These are phyloP conservation scores for Solanum piurae DNA, from an alignment of 257 asterid species.

Conservation along the genomic window DNA sequence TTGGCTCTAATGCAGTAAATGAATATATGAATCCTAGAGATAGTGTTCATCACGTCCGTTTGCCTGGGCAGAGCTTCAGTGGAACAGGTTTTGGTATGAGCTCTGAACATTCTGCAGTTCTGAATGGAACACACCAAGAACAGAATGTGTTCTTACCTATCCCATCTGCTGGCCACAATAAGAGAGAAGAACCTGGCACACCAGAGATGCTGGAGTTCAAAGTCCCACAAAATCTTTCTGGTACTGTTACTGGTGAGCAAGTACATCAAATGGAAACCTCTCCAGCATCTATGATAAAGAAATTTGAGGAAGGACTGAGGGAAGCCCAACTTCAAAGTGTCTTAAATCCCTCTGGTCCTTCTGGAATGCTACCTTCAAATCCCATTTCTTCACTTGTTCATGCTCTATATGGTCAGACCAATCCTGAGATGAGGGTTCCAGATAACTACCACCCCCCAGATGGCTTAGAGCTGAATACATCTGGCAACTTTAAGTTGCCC, in stretches of 20 bases:
- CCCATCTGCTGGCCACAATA: constrained; percentile 23
- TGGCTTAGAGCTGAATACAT: constrained; percentile 16
- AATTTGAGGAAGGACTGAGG: constrained; percentile 26
- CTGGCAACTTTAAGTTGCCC: constrained; percentile 12
- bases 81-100: constrained; percentile 24
- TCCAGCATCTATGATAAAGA: constrained; percentile 22
- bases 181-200: constrained; percentile 22
- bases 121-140: constrained; percentile 16
- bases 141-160: constrained; percentile 14
- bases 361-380: constrained; percentile 2
- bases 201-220: constrained; percentile 24
- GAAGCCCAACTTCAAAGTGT: constrained; percentile 20
- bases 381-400: constrained; percentile 6
- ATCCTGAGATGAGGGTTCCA: constrained; percentile 11
- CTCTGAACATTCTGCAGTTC: constrained; percentile 24
- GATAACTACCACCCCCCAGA: constrained; percentile 19
- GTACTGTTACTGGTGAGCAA: constrained; percentile 20
- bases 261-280: constrained; percentile 25
- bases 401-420: constrained; percentile 11
- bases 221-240: constrained; percentile 20
- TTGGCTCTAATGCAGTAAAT: constrained; percentile 20
- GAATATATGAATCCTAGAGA: constrained; percentile 26
- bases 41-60: constrained; percentile 12
- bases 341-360: constrained; percentile 18
- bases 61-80: constrained; percentile 34